Percentiles rank a stretch among this genome's conserved stretches.
These are phyloP conservation scores for Globisporangium viniferum DNA, from an alignment of 352 stramenopile genomes.

Conservation along the genomic window DNA sequence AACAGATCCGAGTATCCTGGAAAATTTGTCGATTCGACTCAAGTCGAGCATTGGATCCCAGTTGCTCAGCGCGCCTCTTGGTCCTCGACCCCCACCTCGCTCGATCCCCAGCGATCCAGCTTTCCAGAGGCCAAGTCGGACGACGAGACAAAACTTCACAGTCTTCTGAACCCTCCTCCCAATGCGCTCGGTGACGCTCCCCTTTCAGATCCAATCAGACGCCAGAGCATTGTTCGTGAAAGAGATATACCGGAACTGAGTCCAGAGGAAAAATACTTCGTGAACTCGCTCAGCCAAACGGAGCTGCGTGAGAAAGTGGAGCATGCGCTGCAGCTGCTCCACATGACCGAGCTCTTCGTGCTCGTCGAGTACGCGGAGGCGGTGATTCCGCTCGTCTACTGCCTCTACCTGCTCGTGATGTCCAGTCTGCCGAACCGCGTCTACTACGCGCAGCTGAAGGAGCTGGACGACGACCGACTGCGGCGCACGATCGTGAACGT, in stretches of 20 bases:
- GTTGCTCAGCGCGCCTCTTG: too few relatives aligned
- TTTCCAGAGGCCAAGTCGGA: too few relatives aligned
- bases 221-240: too few relatives aligned
- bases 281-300: neutral
- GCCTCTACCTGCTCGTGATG: slow-evolving; percentile 7
- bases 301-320: neutral
- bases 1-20: neutral
- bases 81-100: too few relatives aligned
- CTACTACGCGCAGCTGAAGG: slow-evolving; percentile 27
- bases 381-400: slow-evolving; percentile 16
- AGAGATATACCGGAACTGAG: neutral
- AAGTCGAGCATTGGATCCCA: too few relatives aligned
- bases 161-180: too few relatives aligned
- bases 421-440: slow-evolving; percentile 23
- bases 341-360: slow-evolving; percentile 13
- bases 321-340: slow-evolving; percentile 6
- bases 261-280: neutral
- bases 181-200: too few relatives aligned
- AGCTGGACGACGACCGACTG: slow-evolving; percentile 11
- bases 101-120: too few relatives aligned
- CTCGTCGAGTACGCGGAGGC: slow-evolving; percentile 18
- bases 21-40: too few relatives aligned
- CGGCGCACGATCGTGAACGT: slow-evolving; percentile 18
- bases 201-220: too few relatives aligned
- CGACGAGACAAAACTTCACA: too few relatives aligned